Conservation (phyloP, 306 rosid species). For the Vigna reflexopilosa region DNA sequence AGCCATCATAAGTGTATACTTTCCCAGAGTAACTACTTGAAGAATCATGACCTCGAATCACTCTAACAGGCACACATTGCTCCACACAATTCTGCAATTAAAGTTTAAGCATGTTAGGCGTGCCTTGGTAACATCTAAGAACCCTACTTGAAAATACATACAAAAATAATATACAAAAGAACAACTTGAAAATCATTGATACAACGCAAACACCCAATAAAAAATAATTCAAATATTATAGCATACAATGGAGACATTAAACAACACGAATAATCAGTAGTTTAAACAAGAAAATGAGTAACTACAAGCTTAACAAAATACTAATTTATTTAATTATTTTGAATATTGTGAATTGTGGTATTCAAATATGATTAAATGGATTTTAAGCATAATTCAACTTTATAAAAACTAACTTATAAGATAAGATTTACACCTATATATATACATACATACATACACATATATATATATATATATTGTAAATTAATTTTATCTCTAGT, state of each 20-base stretch:
- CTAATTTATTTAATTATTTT: not conserved
- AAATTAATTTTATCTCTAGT: too few species aligned
- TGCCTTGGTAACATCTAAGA: slow-evolving; percentile 1
- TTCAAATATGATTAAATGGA: too few species aligned
- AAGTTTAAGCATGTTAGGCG: slow-evolving; percentile 40
- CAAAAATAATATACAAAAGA: not conserved
- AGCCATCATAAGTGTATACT: slow-evolving; percentile 96
- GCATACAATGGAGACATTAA: not conserved
- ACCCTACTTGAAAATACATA: not conserved
- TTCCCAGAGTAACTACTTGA: slow-evolving; percentile 75
- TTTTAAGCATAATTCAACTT: too few species aligned
- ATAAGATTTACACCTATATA: too few species aligned
- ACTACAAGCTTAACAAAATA: not conserved
- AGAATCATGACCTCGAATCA: slow-evolving; percentile 86
- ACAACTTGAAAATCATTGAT: not conserved
- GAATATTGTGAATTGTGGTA: not conserved
- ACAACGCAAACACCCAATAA: not conserved
- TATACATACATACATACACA: too few species aligned
- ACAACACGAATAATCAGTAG: not conserved
- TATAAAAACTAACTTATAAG: too few species aligned
- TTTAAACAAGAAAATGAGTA: not conserved
- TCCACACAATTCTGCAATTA: slow-evolving; percentile 75
- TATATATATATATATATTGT: too few species aligned
- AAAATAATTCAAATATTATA: not conserved
- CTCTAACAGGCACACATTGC: slow-evolving; percentile 83